Conservation (phyloP, 345 rosid genomes). For the Turritis glabra region DNA sequence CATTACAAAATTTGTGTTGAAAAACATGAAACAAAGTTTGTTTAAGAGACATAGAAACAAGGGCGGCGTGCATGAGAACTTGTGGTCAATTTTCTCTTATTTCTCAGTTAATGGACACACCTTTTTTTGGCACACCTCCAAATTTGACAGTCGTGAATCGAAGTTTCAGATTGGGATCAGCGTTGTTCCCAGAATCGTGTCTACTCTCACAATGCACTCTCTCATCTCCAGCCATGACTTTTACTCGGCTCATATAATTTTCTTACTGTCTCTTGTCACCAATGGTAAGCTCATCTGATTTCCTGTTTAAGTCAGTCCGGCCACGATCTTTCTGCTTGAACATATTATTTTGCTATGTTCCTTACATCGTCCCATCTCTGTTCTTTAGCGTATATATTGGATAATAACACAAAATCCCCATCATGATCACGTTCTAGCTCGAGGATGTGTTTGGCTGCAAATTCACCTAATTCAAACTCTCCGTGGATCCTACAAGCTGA, state of each 20-base stretch:
- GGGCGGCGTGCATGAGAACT: constrained; percentile 7
- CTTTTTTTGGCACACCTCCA: neutral
- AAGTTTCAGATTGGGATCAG: neutral
- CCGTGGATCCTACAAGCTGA: constrained; percentile 43
- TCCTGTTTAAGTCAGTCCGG: constrained; percentile 50
- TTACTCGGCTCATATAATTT: neutral
- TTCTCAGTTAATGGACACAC: neutral
- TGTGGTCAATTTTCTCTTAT: neutral
- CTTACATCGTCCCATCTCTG: constrained; percentile 61
- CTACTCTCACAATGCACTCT: neutral
- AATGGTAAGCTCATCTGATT: constrained; percentile 51
- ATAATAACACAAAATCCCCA: constrained; percentile 55
- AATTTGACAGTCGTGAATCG: neutral
- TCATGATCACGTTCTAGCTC: constrained; percentile 55
- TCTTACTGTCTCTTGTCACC: constrained; percentile 50
- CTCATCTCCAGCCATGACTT: neutral
- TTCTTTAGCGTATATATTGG: constrained; percentile 64
- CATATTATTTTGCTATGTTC: constrained; percentile 25
- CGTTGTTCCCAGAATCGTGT: neutral
- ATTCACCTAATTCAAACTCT: constrained; percentile 54
- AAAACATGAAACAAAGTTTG: constrained; percentile 6
- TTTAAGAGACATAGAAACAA: constrained; percentile 18
- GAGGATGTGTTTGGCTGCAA: constrained; percentile 55
- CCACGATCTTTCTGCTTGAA: constrained; percentile 57
- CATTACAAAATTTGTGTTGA: neutral